Percentiles rank a stretch among this genome's conserved stretches.
Evolutionary conservation across 1,284 basidiomycete species (phyloP).

Genomic region (Ceratobasidium sp.): DNA sequence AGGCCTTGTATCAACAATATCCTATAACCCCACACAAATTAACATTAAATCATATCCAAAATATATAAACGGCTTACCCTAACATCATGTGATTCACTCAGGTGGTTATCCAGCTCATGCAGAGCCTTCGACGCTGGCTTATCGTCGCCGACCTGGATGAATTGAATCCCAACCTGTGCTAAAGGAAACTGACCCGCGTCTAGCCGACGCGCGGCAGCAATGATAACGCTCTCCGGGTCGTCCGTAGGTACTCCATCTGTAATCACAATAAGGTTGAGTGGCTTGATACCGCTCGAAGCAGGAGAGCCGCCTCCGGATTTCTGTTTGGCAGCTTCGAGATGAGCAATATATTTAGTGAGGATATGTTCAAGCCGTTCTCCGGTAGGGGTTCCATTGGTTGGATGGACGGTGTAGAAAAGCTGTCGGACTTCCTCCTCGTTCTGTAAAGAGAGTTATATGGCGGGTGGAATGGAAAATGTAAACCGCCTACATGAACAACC

Average conservation of each 20-base stretch:
- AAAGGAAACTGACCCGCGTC: slow-evolving; percentile 66
- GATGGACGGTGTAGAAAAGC: slow-evolving; percentile 63
- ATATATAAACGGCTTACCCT: slow-evolving; percentile 56
- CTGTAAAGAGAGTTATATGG: not conserved
- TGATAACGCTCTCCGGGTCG: slow-evolving; percentile 66
- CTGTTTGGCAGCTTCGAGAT: slow-evolving; percentile 60
- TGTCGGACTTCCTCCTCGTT: slow-evolving; percentile 54
- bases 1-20: slow-evolving; percentile 74
- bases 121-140: slow-evolving; percentile 63
- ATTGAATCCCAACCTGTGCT: slow-evolving; percentile 54
- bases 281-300: slow-evolving; percentile 57
- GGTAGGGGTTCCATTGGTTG: slow-evolving; percentile 65
- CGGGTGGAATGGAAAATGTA: not conserved
- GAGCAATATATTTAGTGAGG: slow-evolving; percentile 62
- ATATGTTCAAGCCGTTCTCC: slow-evolving; percentile 65
- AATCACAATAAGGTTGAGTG: slow-evolving; percentile 71
- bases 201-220: slow-evolving; percentile 64
- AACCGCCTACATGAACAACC: slow-evolving; percentile 41
- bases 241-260: slow-evolving; percentile 71
- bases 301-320: not conserved
- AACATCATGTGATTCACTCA: slow-evolving; percentile 52
- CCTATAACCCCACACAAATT: slow-evolving; percentile 56
- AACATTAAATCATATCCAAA: not conserved
- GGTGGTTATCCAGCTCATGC: slow-evolving; percentile 50
- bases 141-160: slow-evolving; percentile 63